Evolutionary conservation across 176 grass and related monocot species (phyloP).

Genomic region (Puya raimondii): DNA sequence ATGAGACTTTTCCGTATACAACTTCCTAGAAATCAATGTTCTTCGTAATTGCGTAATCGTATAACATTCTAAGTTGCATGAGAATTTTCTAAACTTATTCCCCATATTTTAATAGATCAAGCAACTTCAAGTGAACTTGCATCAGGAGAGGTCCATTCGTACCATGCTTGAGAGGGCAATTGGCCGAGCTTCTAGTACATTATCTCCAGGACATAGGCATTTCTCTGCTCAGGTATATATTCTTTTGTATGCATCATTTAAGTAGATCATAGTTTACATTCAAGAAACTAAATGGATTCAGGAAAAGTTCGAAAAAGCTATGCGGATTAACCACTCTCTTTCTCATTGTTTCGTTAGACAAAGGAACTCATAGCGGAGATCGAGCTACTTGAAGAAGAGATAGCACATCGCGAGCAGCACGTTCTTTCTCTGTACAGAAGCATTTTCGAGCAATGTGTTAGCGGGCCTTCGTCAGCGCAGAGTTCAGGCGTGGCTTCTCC

Average conservation of each 20-base stretch:
- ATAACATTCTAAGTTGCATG: neutral
- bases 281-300: no score
- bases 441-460: conserved; percentile 81
- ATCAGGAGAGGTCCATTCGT: conserved; percentile 79
- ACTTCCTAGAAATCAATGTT: no score
- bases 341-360: conserved; percentile 36
- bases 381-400: conserved; percentile 93
- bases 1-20: no score
- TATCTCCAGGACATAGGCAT: conserved; percentile 78
- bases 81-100: neutral
- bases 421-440: conserved; percentile 91
- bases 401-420: conserved; percentile 77
- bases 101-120: conserved; percentile 41
- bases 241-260: no score
- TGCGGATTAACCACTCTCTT: neutral
- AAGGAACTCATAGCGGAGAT: conserved; percentile 84
- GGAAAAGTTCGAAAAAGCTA: no score
- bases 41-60: no score
- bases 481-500: conserved; percentile 81
- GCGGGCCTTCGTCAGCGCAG: conserved; percentile 54
- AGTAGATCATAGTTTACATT: no score
- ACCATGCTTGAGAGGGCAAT: conserved; percentile 79
- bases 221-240: conserved; percentile 63
- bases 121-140: conserved; percentile 74
- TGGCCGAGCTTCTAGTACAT: conserved; percentile 70